Evolutionary conservation across 2,329 filamentous ascomycete genomes (phyloP), one percentile per base, ranked within the genome.

Genomic region (Aspergillus vadensis): DNA sequence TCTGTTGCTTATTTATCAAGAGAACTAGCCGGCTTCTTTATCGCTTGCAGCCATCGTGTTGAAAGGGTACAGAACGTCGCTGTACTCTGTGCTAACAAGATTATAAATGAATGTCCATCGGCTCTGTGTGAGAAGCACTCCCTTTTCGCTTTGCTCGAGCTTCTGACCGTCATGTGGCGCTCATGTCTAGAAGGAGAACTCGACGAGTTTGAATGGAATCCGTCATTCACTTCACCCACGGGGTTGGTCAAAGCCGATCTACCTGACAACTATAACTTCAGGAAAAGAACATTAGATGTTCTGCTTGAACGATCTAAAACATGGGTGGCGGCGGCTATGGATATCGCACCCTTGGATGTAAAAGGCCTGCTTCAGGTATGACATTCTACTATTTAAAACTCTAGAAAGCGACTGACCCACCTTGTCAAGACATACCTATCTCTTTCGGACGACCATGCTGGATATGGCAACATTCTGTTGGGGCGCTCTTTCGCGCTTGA

Each of bases 161-260:
- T 99, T 4, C 81, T 99, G 17, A 94, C 92, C 3, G 85, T 99
- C 27, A 92, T 99, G 89, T 99, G 94, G 94, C 87, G 87, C 51
- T 94, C 92, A 71, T 99, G 95, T 72, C 81, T 99, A 15, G 94
- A 99, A 74, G 90, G 90, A 12, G 95, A 99, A 74, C 93, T 93
- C 0, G 94, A 99, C 68, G 88, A 96, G 70, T 99, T 98, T 70
- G 88, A 92, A 55, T 96, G 92, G 78, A 88, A 88, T 63, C 91
- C 92, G 4, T 88, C 86, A 3, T 96, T 96, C 73, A 87, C 83
- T 4, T 98, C 93, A 1, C 78, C 83, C 1, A 86, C 90, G 64
- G 92, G 90, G 12, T 86, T 90, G 44, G 91, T 99, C 21, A 88
- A 87, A 0, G 85, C 99, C 21, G 90, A 97, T 70, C 82, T 99